phyloP scores from a whole-genome alignment of 495 filamentous ascomycete genomes.

The Parathielavia hyrcaniae region DNA sequence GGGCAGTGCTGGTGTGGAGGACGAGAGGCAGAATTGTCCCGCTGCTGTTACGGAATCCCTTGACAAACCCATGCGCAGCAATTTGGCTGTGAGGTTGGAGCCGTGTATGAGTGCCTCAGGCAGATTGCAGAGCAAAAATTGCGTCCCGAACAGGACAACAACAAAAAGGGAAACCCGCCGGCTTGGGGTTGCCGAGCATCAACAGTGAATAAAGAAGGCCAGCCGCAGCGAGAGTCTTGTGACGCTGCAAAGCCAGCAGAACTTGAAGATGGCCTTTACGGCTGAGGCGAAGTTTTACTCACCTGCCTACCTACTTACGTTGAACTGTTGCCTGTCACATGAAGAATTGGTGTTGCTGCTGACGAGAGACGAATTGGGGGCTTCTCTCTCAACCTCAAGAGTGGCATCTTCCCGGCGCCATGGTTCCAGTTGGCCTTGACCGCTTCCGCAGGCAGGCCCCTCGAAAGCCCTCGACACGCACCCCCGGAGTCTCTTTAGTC shows the following conservation, averaged over 20 bases:
- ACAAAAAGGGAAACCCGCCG: conserved; percentile 3
- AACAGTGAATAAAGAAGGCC: background rate
- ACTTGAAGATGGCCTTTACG: no score
- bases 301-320: no score
- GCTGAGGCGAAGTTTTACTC: no score
- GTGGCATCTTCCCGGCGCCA: conserved; percentile 15
- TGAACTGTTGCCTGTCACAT: no score
- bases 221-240: background rate
- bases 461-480: background rate
- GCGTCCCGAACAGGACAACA: background rate
- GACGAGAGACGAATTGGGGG: no score
- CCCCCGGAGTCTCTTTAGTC: conserved; percentile 16
- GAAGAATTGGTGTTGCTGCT: no score
- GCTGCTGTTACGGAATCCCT: background rate
- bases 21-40: background rate
- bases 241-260: no score
- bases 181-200: background rate
- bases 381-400: background rate
- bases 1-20: background rate
- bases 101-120: background rate
- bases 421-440: conserved; percentile 24
- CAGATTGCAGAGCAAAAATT: background rate
- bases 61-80: background rate
- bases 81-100: background rate
- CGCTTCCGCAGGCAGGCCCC: conserved; percentile 15